Evolutionary conservation across 768 basidiomycete species (phyloP), one percentile per base, ranked within the genome.

Genomic region (Boletus edulis): DNA sequence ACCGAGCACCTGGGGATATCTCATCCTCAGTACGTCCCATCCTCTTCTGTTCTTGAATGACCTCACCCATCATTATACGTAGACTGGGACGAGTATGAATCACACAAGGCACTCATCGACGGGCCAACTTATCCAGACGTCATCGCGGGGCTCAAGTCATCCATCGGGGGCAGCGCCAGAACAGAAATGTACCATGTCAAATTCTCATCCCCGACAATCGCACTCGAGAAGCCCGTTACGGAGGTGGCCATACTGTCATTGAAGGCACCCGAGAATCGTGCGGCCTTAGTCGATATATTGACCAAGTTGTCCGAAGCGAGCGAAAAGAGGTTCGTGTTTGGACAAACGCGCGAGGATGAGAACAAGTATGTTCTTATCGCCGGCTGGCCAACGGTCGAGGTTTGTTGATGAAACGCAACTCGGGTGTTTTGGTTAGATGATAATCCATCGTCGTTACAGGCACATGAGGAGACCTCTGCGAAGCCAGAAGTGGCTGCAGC

Each of bases 1-100:
- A 12, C 24, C 57, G 35, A 24, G 17, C 29, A 60, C 48, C 10
- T 27, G 7, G 17, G 64, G 49, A 15, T 66, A 38, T 18, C 0
- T 60, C 32, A 48, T 67, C 45, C 47, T 67, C 42, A 56, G 66
- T 67, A 50, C 17, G 64, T 48, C 14, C 18, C 24, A 27, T 10
- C 9, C 7, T 39, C 15, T 35, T 8, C 24, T n/a, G 17, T 3
- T 22, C 12, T 29, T 22, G 17, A 17, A 39, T 27, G 14, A 43
- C 18, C 15, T 14, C 35, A 35, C 35, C 35, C 5, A 45, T 13
- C 3, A 15, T 49, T 24, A 11, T 43, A 20, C 13, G 10, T 27
- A 71, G 69, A 71, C 49, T 69, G 67, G 67, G 69, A 66, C 13
- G 64, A 13, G 37, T 55, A 49, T 11, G 62, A 68, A 10, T 40